Evolutionary conservation across 1,284 basidiomycete species (phyloP).

Genomic region (Pholiota adiposa): DNA sequence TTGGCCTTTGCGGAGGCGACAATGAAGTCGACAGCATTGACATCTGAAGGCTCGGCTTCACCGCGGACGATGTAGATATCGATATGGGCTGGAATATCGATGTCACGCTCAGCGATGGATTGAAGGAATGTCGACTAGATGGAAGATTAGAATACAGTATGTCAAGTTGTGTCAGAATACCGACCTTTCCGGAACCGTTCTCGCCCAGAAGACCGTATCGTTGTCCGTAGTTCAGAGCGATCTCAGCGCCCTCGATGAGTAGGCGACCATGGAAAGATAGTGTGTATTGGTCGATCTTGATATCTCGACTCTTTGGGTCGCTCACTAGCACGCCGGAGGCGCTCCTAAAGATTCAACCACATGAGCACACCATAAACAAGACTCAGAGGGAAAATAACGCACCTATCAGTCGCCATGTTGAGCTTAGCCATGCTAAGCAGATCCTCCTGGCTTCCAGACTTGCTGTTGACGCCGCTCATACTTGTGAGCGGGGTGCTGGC

Average conservation of each 20-base stretch:
- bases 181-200: slow-evolving; percentile 97
- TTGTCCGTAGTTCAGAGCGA: slow-evolving; percentile 45
- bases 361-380: neutral
- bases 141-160: neutral
- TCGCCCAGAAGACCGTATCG: slow-evolving; percentile 95
- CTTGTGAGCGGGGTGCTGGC: slow-evolving; percentile 81
- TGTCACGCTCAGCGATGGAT: slow-evolving; percentile 90
- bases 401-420: slow-evolving; percentile 87
- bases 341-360: slow-evolving; percentile 61
- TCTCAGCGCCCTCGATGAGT: slow-evolving; percentile 82
- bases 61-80: slow-evolving; percentile 98
- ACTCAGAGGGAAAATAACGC: slow-evolving; percentile 10
- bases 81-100: slow-evolving; percentile 93
- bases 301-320: slow-evolving; percentile 91
- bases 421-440: slow-evolving; percentile 86
- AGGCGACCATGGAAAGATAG: slow-evolving; percentile 97
- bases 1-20: slow-evolving; percentile 92
- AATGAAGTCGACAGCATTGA: slow-evolving; percentile 97
- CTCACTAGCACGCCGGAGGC: slow-evolving; percentile 92
- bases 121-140: slow-evolving; percentile 66
- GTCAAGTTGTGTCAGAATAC: slow-evolving; percentile 24
- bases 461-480: slow-evolving; percentile 73
- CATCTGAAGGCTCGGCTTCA: slow-evolving; percentile 95
- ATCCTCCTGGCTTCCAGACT: slow-evolving; percentile 79
- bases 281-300: slow-evolving; percentile 97